Evolutionary conservation across 129 eudicot species (phyloP), one percentile per base, ranked within the genome.

Genomic region (Pseudognaphalium luteoalbum): DNA sequence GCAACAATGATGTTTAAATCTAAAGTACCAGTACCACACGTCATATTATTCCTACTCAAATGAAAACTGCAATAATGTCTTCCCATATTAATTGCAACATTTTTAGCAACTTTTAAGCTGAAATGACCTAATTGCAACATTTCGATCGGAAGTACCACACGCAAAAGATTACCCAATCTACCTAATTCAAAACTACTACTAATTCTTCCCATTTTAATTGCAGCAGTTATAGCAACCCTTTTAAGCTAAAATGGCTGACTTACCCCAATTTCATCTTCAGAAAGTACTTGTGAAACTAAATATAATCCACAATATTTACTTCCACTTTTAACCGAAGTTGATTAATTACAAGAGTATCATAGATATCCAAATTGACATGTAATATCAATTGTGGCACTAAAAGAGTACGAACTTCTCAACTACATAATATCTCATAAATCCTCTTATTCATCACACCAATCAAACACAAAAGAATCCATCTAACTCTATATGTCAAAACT

Each of bases 81-180:
- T 32, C 50, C 66, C 52, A 50, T 76, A 50, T 12, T 30, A 76
- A 75, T 64, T 28, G 79, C 71, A 73, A 14, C 29, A 22, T 11
- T 56, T 73, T 35, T 14, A 21, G 68, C 21, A 25, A 60, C 44
- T 61, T 61, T 22, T 22, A 60, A 22, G 60, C 68, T 37, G 47
- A 61, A 61, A 39, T 61, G 70, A 28, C 42, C 70, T 74, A 60
- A 28, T 29, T 60, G 29, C 41, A 51, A 35, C 39, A 74, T 61
- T 61, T 9, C 32, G 16, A 73, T 59, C 41, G 9, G 39, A 58
- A 37, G 39, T 21, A 39, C 57, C 19, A 61, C 44, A 74, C 37
- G 44, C 70, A 75, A 28, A 63, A 29, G 32, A 19, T 42, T 4
- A 73, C 12, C 44, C 30, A 62, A 60, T 73, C 78, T 39, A 39